Base-by-base conservation (phyloP, 192 early-diverging fungal genomes). In the Dispira parvispora region DNA sequence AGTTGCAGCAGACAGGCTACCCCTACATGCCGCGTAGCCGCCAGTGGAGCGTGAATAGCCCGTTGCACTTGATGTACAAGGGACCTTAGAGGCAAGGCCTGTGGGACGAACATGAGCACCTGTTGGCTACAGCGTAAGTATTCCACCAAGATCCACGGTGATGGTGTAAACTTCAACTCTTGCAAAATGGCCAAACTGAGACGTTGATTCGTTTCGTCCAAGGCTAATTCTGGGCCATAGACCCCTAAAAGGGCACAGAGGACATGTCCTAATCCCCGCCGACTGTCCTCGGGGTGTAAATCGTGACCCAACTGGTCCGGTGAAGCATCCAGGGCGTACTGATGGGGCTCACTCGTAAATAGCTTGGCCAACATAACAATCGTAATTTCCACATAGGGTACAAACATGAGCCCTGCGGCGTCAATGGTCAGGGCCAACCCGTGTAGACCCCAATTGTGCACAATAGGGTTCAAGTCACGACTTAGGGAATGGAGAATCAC, bases 371-470 rank as follows among this genome's bases (percentile, higher is more conserved):
- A 79, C 53, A 94, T 77, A 0, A 83, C 82, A 11, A 97, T 73
- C 0, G 92, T 96, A 52, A 88, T 86, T 32, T 84, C 89, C 0
- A 92, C 92, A 74, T 85, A 91, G 0, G 87, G 83, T 23, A 82
- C 89, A 65, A 89, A 99, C 89, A 94, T 93, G 25, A 87, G 70
- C 0, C 94, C 92, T 0, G 94, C 87, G 23, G 90, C 87, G 49
- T 89, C 80, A 8, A 96, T 87, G 0, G 87, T 89, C 64, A 91
- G 73, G 9, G 87, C 84, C 58, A 99, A 69, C 0, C 92, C 83
- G 32, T 85, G 79, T 14, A 96, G 65, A 0, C 94, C 92, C 92
- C 94, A 99, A 3, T 82, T 84, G 66, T 97, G 92, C 12, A 99
- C 93, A 0, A 94, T 71, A 0, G 94, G 91, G 70, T 99, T 90